Evolutionary conservation across 2,329 filamentous ascomycete species (phyloP).

Genomic region (Penicillium corylophilum): DNA sequence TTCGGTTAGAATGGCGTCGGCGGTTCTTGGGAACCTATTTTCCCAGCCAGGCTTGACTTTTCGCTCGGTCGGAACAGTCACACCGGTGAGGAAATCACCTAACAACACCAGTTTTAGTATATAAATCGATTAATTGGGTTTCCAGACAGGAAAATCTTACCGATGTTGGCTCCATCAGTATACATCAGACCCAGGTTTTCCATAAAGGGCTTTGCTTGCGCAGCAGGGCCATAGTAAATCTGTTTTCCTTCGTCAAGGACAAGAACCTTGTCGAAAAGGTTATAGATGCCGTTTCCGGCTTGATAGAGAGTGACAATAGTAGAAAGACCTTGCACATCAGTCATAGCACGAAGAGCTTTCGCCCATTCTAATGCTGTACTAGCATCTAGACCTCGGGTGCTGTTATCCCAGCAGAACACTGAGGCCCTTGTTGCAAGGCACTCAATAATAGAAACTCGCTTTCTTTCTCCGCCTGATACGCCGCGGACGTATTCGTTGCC

Average conservation of each 20-base stretch:
- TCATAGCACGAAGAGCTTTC: slow-evolving; percentile 63
- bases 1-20: slow-evolving; percentile 44
- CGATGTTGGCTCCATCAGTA: slow-evolving; percentile 61
- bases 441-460: slow-evolving; percentile 68
- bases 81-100: slow-evolving; percentile 62
- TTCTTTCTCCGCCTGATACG: slow-evolving; percentile 67
- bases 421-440: slow-evolving; percentile 57
- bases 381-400: slow-evolving; percentile 64
- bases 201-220: slow-evolving; percentile 63
- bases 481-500: slow-evolving; percentile 66
- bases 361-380: slow-evolving; percentile 63
- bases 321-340: slow-evolving; percentile 59
- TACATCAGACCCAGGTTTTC: slow-evolving; percentile 64
- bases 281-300: slow-evolving; percentile 67
- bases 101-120: no score
- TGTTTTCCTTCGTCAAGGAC: slow-evolving; percentile 66
- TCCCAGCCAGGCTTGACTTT: slow-evolving; percentile 45
- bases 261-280: slow-evolving; percentile 69
- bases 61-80: slow-evolving; percentile 57
- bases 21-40: slow-evolving; percentile 45
- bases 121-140: no score
- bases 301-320: slow-evolving; percentile 68
- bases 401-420: slow-evolving; percentile 68
- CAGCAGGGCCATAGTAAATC: slow-evolving; percentile 62
- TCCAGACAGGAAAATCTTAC: slow-evolving; percentile 16